A percentile compares a stretch with the other conserved stretches of the same genome.
Conservation (phyloP, 768 basidiomycete species). For the Suillus cothurnatus region DNA sequence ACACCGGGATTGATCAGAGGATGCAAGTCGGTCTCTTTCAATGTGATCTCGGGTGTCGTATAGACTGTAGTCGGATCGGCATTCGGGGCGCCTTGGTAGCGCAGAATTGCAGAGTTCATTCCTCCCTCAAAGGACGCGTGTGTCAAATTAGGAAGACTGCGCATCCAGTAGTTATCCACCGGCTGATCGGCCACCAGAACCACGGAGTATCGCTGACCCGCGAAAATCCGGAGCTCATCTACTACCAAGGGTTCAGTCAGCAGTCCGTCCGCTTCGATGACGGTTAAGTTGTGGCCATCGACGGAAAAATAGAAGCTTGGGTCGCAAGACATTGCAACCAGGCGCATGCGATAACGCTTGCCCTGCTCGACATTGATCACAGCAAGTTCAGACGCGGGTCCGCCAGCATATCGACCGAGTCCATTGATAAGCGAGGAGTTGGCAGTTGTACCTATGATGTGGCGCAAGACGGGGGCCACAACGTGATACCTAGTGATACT, state of each 20-base stretch:
- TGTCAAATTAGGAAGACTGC: conserved; percentile 34
- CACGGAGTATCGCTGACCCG: conserved; percentile 36
- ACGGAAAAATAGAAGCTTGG: conserved; percentile 46
- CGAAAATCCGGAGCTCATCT: conserved; percentile 40
- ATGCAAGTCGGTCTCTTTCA: conserved; percentile 35
- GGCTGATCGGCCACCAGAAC: conserved; percentile 35
- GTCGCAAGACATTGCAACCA: conserved; percentile 44
- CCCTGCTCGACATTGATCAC: conserved; percentile 37
- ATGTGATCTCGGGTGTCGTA: conserved; percentile 22
- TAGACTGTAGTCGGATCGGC: conserved; percentile 42
- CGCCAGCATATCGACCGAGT: conserved; percentile 36
- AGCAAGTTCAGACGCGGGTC: conserved; percentile 35
- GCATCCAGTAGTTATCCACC: conserved; percentile 50
- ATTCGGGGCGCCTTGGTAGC: conserved; percentile 44
- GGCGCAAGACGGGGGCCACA: conserved; percentile 24
- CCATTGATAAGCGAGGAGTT: conserved; percentile 43
- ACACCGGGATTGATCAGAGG: conserved; percentile 30
- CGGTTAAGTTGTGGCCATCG: conserved; percentile 44
- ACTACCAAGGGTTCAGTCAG: conserved; percentile 42
- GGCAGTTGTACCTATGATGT: conserved; percentile 14
- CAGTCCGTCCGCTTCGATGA: conserved; percentile 50
- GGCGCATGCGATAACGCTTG: conserved; percentile 40
- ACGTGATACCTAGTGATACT: conserved; percentile 20
- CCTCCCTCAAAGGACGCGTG: conserved; percentile 36
- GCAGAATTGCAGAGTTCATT: conserved; percentile 55